Evolutionary conservation across 2,329 filamentous ascomycete species (phyloP), one percentile per base, ranked within the genome.

Genomic region (Aspergillus latus): DNA sequence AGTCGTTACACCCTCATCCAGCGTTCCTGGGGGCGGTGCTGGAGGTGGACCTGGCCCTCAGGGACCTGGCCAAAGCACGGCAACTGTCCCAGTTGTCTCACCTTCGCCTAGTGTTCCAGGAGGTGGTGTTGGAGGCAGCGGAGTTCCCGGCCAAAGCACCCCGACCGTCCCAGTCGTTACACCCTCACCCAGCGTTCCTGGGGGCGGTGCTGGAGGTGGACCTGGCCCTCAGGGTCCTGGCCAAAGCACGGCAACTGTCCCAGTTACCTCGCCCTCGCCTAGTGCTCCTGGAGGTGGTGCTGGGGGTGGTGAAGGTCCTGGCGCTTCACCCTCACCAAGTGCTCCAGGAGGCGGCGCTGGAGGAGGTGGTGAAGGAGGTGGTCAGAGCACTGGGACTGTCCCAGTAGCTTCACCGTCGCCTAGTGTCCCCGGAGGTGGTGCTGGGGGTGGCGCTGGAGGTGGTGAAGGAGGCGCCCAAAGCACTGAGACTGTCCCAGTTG

Each of bases 1-100:
- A 29, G 39, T 46, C 28, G 13, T 56, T 52, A 40, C 49, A 28
- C 55, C 58, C 2, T 45, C 60, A 3, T 37, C 57, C 11, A 49
- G 54, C 32, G 30, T 28, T 16, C 40, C 55, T n/a, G 55, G 32
- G 5, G 43, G 51, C 43, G 55, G 58, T 46, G 49, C 28, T 34
- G 32, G 32, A 8, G 32, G 32, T 34, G 32, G 32, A 7, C 32
- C 32, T 34, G 34, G 34, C 10, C 13, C 34, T 36, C 34, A 36
- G 16, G 16, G 16, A 5, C 34, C 34, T 13, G 34, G 34, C 34
- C 34, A 37, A 37, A 37, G 34, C 34, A 37, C 34, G 2, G 34
- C 34, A 13, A 37, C 34, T 13, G 34, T 37, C 4, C 34, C 34
- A 9, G 34, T 37, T n/a, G 21, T 52, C 56, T 44, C 49, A 29